A percentile compares a stretch with the other conserved stretches of the same genome.
Evolutionary conservation across 2,329 filamentous ascomycete genomes (phyloP).

Genomic region (Fusarium beomiforme): DNA sequence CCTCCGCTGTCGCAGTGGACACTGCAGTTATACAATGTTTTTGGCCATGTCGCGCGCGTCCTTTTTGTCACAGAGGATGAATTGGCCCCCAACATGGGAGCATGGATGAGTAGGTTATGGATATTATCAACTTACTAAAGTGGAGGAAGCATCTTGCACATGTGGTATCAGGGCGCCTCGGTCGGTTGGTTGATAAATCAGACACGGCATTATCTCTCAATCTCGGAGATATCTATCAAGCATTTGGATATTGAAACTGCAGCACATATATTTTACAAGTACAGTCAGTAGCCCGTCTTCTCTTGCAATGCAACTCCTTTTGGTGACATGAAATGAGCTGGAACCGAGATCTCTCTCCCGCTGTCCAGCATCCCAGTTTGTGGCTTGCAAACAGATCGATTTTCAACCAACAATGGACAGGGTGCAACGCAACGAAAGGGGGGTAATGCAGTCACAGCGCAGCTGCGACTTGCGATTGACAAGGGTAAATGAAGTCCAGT

Average conservation of each 20-base stretch:
- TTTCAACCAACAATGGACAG: conserved; percentile 6
- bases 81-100: conserved; percentile 9
- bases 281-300: not conserved
- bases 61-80: conserved; percentile 27
- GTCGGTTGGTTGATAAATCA: conserved; percentile 6
- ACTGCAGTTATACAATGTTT: not conserved
- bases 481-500: not conserved
- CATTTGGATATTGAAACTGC: not conserved
- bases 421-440: not conserved
- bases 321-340: not conserved
- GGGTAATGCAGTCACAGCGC: not conserved
- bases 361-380: conserved; percentile 1
- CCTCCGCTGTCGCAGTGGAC: not conserved
- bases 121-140: not conserved
- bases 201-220: not conserved
- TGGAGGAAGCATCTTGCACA: conserved; percentile 9
- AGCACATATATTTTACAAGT: not conserved
- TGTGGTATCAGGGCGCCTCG: conserved; percentile 4
- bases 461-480: conserved; percentile 7
- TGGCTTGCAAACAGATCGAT: conserved; percentile 20
- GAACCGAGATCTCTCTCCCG: conserved; percentile 4
- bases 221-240: not conserved
- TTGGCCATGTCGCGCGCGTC: conserved; percentile 10
- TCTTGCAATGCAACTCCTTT: not conserved
- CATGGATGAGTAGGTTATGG: not conserved